Evolutionary conservation across 305 asterid species (phyloP).

Genomic region (Galium porrigens): DNA sequence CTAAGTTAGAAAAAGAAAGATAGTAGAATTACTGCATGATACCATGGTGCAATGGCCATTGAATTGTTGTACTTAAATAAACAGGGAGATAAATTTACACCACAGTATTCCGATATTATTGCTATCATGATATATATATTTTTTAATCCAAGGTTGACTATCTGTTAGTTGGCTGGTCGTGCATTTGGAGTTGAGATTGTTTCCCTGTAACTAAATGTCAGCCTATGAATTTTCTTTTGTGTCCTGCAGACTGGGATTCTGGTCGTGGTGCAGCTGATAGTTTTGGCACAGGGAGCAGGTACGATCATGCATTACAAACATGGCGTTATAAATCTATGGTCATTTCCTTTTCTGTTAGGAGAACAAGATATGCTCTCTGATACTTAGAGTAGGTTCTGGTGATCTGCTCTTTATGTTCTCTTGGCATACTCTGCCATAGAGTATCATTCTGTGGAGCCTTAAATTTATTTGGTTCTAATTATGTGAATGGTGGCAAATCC

Average conservation of each 20-base stretch:
- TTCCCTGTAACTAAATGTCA: not conserved
- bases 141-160: not conserved
- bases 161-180: not conserved
- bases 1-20: not conserved
- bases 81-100: not conserved
- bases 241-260: conserved; percentile 70
- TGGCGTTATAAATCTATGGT: too few relatives aligned
- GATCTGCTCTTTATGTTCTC: not conserved
- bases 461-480: not conserved
- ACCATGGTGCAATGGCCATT: not conserved
- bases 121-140: not conserved
- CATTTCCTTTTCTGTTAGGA: not conserved
- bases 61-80: not conserved
- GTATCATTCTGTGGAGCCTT: not conserved
- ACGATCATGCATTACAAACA: conserved; percentile 6
- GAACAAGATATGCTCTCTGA: not conserved
- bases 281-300: conserved; percentile 53
- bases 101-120: not conserved
- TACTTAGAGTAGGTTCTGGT: not conserved
- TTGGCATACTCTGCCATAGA: not conserved
- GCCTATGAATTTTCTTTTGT: not conserved
- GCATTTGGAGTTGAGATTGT: not conserved
- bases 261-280: conserved; percentile 61
- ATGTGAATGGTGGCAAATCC: conserved; percentile 3
- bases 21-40: not conserved